Base-by-base conservation (phyloP, 495 filamentous ascomycete genomes). In the Hypoxylon fragiforme region DNA sequence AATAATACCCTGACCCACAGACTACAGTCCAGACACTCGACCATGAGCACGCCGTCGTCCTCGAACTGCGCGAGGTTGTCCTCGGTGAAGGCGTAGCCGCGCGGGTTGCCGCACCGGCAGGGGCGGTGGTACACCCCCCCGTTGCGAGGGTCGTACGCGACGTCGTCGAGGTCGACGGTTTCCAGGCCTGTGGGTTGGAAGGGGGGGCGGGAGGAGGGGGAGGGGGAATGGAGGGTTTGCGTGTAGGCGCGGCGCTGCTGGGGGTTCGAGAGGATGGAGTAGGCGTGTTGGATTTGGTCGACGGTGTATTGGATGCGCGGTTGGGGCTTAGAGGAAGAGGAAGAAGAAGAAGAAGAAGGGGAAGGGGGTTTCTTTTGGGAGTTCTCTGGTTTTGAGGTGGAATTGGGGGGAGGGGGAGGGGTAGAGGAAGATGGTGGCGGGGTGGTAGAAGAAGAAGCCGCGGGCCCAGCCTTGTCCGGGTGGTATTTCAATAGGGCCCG, bases 81-180 rank as follows among this genome's bases (percentile, higher is more conserved):
- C 65, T 95, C 90, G 1, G 73, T 79, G 8, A 95, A 75, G 20
- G 82, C 55, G 50, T 86, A 96, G 0, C 88, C 91, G 15, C 76
- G 75, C 36, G 78, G 76, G 71, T 91, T 89, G 13, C 91, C 91
- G 73, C 91, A 96, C 36, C 91, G 82, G 70, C 91, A 96, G 6
- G 73, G 54, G 22, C 83, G 80, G 62, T 80, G 87, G 87, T 88
- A 95, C 18, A 68, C 39, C 2, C n/a, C n/a, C n/a, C 66, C 63
- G 16, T 54, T 60, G 13, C 41, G 53, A 19, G 83, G 79, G 46
- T 87, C 81, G 52, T 72, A 84, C 1, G 57, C 69, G 21, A 95
- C 68, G 57, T 91, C 90, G 64, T 94, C 91, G 16, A 96, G 71
- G 73, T 96, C 91, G n/a, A 94, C 78, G 1, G 80, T 80, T 67